A percentile compares a stretch with the other conserved stretches of the same genome.
phyloP scores from a whole-genome alignment of 1,284 basidiomycete genomes.

The Ceratobasidium sp. region DNA sequence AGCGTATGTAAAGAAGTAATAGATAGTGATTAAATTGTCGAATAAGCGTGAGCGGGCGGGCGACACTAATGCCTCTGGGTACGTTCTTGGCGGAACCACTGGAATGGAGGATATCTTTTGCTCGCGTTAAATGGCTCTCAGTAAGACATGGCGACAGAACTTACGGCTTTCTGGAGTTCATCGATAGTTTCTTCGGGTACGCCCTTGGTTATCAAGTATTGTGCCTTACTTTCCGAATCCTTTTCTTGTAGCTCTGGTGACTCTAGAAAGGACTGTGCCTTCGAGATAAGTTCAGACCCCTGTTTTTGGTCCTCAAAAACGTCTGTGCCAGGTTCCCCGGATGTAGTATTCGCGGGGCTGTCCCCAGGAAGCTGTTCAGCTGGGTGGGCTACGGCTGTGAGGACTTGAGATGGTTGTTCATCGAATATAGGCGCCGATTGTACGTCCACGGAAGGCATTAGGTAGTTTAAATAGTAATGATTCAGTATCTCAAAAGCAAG shows the following conservation, averaged over 20 bases:
- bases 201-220: constrained; percentile 35
- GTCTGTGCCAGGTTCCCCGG: background rate
- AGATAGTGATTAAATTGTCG: constrained; percentile 40
- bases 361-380: background rate
- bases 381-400: background rate
- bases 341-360: background rate
- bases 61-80: constrained; percentile 40
- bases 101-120: constrained; percentile 39
- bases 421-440: background rate
- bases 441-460: constrained; percentile 11
- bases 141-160: background rate
- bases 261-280: constrained; percentile 40
- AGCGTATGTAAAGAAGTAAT: constrained; percentile 42
- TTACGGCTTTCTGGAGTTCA: constrained; percentile 37
- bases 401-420: background rate
- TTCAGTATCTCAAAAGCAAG: too few species aligned
- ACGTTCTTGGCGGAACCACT: constrained; percentile 32
- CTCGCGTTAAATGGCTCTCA: constrained; percentile 1
- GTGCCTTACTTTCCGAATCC: constrained; percentile 22
- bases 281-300: constrained; percentile 33
- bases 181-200: constrained; percentile 32
- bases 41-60: constrained; percentile 27
- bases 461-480: background rate
- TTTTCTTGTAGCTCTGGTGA: constrained; percentile 38
- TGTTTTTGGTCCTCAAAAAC: constrained; percentile 18